Evolutionary conservation across 108 stramenopile species (phyloP).

Genomic region (Nannochloropsis salina): DNA sequence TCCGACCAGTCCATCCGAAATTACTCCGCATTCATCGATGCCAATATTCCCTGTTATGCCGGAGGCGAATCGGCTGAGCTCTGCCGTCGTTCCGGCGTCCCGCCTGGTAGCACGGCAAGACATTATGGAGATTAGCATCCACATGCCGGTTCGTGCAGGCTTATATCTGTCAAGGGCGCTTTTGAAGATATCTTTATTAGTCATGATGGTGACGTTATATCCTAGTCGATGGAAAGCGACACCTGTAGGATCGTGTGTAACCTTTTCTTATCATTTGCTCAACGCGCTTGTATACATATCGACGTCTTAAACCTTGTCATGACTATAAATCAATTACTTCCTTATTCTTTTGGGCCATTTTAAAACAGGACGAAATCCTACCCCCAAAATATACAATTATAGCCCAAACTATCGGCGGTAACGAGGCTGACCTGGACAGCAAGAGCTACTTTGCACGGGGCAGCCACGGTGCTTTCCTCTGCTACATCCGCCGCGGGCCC

Average conservation of each 20-base stretch:
- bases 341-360: too few species aligned
- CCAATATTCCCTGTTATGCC: neutral
- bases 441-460: slow-evolving; percentile 5
- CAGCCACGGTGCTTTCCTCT: neutral
- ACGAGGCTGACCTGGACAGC: neutral
- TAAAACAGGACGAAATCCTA: neutral
- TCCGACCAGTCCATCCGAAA: neutral
- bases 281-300: too few species aligned
- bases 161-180: neutral
- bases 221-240: too few species aligned
- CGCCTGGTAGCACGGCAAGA: neutral
- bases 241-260: too few species aligned
- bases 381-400: neutral
- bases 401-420: neutral
- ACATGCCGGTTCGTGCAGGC: neutral
- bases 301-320: too few species aligned
- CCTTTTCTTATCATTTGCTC: too few species aligned
- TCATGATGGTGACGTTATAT: too few species aligned
- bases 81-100: neutral
- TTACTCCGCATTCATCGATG: neutral
- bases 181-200: too few species aligned
- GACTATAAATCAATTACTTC: too few species aligned
- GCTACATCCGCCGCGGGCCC: neutral
- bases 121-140: neutral
- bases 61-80: neutral